phyloP scores from a whole-genome alignment of 2,329 filamentous ascomycete species.

The Aspergillus quadrilineatus region DNA sequence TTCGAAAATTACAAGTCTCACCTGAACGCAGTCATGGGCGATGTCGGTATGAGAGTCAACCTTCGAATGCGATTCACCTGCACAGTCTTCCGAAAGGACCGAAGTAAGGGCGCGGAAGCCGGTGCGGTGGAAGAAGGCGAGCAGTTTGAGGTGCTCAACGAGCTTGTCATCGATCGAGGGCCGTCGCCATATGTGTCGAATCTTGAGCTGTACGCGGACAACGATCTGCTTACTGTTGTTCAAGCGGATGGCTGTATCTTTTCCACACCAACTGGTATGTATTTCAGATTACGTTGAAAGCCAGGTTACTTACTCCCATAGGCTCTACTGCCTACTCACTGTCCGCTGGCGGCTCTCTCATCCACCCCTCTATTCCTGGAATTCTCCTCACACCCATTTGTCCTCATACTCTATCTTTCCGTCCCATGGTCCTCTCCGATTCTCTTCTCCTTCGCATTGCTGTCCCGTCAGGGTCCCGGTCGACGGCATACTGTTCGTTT shows the following conservation, averaged over 20 bases:
- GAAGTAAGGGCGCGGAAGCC: slow-evolving; percentile 44
- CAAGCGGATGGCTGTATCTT: slow-evolving; percentile 98
- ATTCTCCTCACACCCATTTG: slow-evolving; percentile 97
- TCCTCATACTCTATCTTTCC: slow-evolving; percentile 93
- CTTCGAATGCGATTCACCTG: slow-evolving; percentile 98
- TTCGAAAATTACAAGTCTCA: slow-evolving; percentile 86
- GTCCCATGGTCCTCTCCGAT: slow-evolving; percentile 96
- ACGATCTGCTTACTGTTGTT: slow-evolving; percentile 90
- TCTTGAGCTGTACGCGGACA: slow-evolving; percentile 91
- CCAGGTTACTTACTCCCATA: slow-evolving; percentile 24
- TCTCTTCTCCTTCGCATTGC: slow-evolving; percentile 88
- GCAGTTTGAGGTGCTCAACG: slow-evolving; percentile 97
- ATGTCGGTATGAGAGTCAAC: slow-evolving; percentile 94
- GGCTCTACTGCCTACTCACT: slow-evolving; percentile 92
- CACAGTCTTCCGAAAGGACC: slow-evolving; percentile 79
- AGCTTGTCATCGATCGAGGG: slow-evolving; percentile 95
- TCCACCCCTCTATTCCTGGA: slow-evolving; percentile 94
- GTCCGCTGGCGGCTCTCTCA: slow-evolving; percentile 89
- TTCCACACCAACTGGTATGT: slow-evolving; percentile 80
- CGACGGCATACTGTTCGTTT: slow-evolving; percentile 94
- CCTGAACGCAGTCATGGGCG: slow-evolving; percentile 86
- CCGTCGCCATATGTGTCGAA: slow-evolving; percentile 97
- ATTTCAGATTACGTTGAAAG: neutral
- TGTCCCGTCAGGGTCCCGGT: slow-evolving; percentile 79
- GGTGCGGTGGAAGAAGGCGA: slow-evolving; percentile 80